Conservation (phyloP, 805 yeast species). For the Kodamaea leandrae region DNA sequence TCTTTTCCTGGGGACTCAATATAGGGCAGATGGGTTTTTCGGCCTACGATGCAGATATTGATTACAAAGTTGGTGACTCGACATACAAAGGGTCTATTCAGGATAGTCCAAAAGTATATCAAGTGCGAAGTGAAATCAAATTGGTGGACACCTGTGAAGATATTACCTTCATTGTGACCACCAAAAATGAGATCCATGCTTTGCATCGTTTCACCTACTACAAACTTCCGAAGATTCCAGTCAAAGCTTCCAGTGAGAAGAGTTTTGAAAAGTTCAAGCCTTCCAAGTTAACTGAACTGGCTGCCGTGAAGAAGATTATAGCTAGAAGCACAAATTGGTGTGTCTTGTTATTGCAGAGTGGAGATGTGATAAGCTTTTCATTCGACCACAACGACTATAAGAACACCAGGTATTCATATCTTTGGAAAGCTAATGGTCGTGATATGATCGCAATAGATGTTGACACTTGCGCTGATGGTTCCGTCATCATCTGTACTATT, state of each 20-base stretch:
- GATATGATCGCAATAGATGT: conserved; percentile 63
- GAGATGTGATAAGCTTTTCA: conserved; percentile 49
- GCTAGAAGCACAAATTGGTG: conserved; percentile 42
- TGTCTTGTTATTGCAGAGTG: conserved; percentile 55
- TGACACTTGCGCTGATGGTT: conserved; percentile 67
- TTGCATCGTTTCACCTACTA: conserved; percentile 57
- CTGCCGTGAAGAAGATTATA: conserved; percentile 30
- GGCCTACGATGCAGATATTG: conserved; percentile 16
- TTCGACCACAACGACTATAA: conserved; percentile 27
- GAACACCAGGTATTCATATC: conserved; percentile 42
- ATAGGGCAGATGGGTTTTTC: conserved; percentile 75
- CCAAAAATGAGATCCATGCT: conserved; percentile 59
- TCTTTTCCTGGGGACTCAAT: conserved; percentile 75
- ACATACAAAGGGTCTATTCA: conserved; percentile 38
- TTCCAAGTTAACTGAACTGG: conserved; percentile 43
- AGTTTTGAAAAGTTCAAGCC: conserved; percentile 57
- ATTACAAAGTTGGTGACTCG: conserved; percentile 28
- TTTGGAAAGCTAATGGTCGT: conserved; percentile 64
- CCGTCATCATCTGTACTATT: conserved; percentile 61
- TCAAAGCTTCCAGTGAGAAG: conserved; percentile 36
- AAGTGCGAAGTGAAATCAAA: conserved; percentile 47
- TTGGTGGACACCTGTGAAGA: conserved; percentile 63
- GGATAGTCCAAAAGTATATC: conserved; percentile 36
- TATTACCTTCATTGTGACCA: conserved; percentile 64
- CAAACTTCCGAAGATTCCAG: conserved; percentile 41